These are phyloP conservation scores for Royoungia palumana DNA, from an alignment of 768 basidiomycete species.

Conservation along the genomic window DNA sequence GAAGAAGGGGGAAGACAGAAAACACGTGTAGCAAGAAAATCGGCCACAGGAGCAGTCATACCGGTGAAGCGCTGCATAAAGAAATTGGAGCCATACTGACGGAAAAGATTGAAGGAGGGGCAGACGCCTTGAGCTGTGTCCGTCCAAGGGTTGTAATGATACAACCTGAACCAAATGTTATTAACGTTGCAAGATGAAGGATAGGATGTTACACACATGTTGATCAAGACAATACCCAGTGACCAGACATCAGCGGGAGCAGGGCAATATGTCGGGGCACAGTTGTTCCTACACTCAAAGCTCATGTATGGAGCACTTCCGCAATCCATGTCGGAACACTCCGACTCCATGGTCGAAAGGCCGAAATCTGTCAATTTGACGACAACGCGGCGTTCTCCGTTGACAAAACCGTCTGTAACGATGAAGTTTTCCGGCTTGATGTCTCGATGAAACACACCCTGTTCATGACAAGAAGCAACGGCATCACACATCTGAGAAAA, in stretches of 20 bases:
- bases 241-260: constrained; percentile 99
- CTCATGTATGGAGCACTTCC: constrained; percentile 99
- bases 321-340: constrained; percentile 96
- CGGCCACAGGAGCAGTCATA: constrained; percentile 83
- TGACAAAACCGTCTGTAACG: constrained; percentile 75
- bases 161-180: constrained; percentile 57
- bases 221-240: constrained; percentile 97
- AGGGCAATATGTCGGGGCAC: constrained; percentile 90
- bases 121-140: constrained; percentile 84
- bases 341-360: constrained; percentile 82
- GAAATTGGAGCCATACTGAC: constrained; percentile 75
- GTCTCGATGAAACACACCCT: constrained; percentile 91
- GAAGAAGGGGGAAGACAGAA: constrained; percentile 68
- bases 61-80: constrained; percentile 89
- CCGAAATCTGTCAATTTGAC: constrained; percentile 99
- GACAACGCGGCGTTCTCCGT: constrained; percentile 80
- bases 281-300: constrained; percentile 97
- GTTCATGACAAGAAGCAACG: constrained; percentile 89
- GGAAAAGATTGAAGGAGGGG: constrained; percentile 78
- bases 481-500: constrained; percentile 99
- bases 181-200: not conserved
- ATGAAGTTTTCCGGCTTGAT: constrained; percentile 99
- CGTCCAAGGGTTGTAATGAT: constrained; percentile 98
- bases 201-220: constrained; percentile 61
- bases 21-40: constrained; percentile 79